These are phyloP conservation scores for Mrakia frigida DNA, from an alignment of 768 basidiomycete species.

Conservation along the genomic window DNA sequence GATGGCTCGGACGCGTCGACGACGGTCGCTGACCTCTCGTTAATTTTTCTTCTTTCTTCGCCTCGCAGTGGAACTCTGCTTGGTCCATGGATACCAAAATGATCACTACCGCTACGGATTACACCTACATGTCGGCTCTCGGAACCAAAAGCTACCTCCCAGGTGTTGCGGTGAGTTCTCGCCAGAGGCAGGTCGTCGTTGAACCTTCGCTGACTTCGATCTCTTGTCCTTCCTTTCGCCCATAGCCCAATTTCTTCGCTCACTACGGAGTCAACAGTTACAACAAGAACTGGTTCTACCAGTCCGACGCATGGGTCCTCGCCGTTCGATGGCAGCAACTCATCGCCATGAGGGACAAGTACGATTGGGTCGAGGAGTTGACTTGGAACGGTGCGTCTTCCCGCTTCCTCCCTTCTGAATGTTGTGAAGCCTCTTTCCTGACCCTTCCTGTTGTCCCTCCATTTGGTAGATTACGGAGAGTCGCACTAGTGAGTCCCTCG, in stretches of 20 bases:
- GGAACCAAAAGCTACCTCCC: slow-evolving; percentile 22
- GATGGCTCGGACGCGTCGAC: background rate
- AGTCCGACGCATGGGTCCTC: slow-evolving; percentile 64
- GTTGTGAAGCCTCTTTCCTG: background rate
- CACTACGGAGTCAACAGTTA: slow-evolving; percentile 63
- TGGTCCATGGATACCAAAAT: slow-evolving; percentile 35
- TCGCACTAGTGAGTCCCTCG: slow-evolving; percentile 33
- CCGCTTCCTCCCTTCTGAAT: no score
- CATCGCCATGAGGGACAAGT: slow-evolving; percentile 53
- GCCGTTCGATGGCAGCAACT: slow-evolving; percentile 64
- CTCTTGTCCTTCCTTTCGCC: slow-evolving; percentile 40
- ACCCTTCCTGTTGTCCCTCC: no score
- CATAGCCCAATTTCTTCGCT: slow-evolving; percentile 74
- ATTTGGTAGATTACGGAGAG: slow-evolving; percentile 56
- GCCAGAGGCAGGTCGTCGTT: background rate
- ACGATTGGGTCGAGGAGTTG: slow-evolving; percentile 59
- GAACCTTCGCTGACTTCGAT: background rate
- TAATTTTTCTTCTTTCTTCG: no score
- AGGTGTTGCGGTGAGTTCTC: slow-evolving; percentile 20
- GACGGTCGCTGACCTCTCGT: background rate
- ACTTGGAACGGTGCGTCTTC: slow-evolving; percentile 54
- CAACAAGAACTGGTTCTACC: slow-evolving; percentile 65
- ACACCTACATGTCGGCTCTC: slow-evolving; percentile 10
- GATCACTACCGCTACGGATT: slow-evolving; percentile 24
- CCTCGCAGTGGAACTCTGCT: slow-evolving; percentile 35